phyloP scores from a whole-genome alignment of 352 stramenopile species.

The Vaucheria bursata region DNA sequence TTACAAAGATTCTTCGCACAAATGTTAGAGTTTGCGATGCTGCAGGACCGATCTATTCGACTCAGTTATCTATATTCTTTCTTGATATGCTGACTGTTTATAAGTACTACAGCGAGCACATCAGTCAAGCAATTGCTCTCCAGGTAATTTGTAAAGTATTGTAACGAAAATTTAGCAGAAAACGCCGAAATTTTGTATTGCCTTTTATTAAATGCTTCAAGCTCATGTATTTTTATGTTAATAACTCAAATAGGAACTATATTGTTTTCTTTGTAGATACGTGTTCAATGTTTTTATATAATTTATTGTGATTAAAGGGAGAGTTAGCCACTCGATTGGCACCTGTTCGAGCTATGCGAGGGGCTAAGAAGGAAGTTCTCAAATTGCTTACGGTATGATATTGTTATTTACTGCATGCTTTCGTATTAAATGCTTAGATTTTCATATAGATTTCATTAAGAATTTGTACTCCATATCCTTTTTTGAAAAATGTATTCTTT shows the following conservation, averaged over 20 bases:
- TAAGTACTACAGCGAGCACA: constrained; percentile 92
- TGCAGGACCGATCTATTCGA: constrained; percentile 89
- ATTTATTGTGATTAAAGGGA: too few species aligned
- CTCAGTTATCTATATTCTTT: constrained; percentile 94
- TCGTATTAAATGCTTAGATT: too few species aligned
- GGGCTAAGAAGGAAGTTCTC: constrained; percentile 92
- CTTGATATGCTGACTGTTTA: constrained; percentile 98
- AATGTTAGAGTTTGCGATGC: constrained; percentile 91
- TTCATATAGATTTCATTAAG: too few species aligned
- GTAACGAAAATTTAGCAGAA: too few species aligned
- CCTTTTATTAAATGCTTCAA: too few species aligned
- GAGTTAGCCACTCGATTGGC: constrained; percentile 86
- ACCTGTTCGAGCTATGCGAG: constrained; percentile 65
- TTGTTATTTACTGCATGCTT: constrained; percentile 75
- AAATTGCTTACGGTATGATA: constrained; percentile 73
- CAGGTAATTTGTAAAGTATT: constrained; percentile 46
- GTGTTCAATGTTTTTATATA: too few species aligned
- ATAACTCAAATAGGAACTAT: too few species aligned
- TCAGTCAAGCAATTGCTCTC: constrained; percentile 58
- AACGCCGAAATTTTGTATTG: too few species aligned
- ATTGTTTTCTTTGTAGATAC: too few species aligned
- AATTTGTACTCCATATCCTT: too few species aligned
- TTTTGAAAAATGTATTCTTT: too few species aligned
- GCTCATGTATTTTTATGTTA: too few species aligned
- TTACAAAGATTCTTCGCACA: constrained; percentile 96